Evolutionary conservation across 75 land plant genomes (phyloP).

Genomic region (Sequoiadendron giganteum): DNA sequence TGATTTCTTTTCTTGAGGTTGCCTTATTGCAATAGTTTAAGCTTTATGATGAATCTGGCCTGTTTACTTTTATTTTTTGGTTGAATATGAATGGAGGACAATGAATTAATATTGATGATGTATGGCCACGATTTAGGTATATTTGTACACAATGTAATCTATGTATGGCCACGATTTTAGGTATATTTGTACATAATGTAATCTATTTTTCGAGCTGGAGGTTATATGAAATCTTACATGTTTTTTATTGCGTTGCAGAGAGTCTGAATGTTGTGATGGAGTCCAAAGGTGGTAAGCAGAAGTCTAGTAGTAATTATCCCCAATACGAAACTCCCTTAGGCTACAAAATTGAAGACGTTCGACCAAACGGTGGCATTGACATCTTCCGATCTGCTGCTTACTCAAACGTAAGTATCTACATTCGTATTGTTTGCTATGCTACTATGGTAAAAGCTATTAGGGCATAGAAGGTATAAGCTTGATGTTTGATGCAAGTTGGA

Average conservation of each 20-base stretch:
- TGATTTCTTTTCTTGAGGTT: too few species aligned
- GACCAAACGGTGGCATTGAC: constrained; percentile 80
- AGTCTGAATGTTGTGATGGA: constrained; percentile 83
- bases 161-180: too few species aligned
- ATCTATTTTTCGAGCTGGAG: too few species aligned
- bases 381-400: constrained; percentile 84
- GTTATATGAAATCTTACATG: not conserved
- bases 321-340: constrained; percentile 82
- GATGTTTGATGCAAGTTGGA: too few species aligned
- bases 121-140: too few species aligned
- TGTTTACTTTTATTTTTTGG: too few species aligned
- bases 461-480: not conserved
- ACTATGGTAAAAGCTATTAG: not conserved
- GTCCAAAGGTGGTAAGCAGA: constrained; percentile 66
- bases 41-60: too few species aligned
- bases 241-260: constrained; percentile 11
- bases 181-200: too few species aligned
- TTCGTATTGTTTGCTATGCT: not conserved
- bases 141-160: too few species aligned
- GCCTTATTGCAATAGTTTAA: too few species aligned
- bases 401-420: constrained; percentile 54
- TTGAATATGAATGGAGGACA: too few species aligned
- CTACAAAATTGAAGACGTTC: constrained; percentile 80
- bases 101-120: too few species aligned
- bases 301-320: constrained; percentile 47